Evolutionary conservation across 1,284 basidiomycete genomes (phyloP), one percentile per base, ranked within the genome.

Genomic region (Neonothopanus nambi): DNA sequence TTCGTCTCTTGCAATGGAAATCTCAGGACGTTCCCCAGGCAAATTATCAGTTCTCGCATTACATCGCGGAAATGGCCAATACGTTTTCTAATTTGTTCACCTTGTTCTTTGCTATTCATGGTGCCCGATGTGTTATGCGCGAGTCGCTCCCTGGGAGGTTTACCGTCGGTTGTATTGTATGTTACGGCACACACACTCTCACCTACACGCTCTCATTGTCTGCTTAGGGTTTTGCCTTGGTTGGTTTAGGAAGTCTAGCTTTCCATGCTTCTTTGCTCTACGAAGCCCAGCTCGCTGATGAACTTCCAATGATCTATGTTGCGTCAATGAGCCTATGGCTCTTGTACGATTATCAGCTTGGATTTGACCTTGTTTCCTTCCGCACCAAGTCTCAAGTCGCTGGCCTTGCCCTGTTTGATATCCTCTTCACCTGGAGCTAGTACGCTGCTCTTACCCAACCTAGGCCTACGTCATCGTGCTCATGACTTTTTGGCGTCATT

Each of bases 251-350:
- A 15, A 85, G 82, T 62, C 81, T 84, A 60, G 77, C 81, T 39
- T 88, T 88, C 64, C 85, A 88, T 58, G 84, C 84, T 1, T 86
- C 84, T 0, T 69, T 88, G n/a, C 70, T 79, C n/a, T 86, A 80
- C 60, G 74, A 80, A 57, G 83, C 84, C 0, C 85, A 87, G 59
- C 78, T 87, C 38, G 82, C 82, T 5, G 85, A 88, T 59, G 85
- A 88, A 62, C 70, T 88, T 3, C 85, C 85, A 1, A 87, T 88
- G 85, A 79, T 87, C 48, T 84, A 81, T 59, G 78, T 82, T 52
- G 77, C 75, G 3, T 78, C 77, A 39, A 78, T 80, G 67, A 73
- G 75, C 57, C 63, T 78, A 21, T 84, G 77, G 63, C 65, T 82
- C 37, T 65, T 85, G 21, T 81, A 81, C 64, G 85, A 88, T 60